Base-by-base conservation (phyloP, 139 green algal species). In the Mychonastes homosphaera region DNA sequence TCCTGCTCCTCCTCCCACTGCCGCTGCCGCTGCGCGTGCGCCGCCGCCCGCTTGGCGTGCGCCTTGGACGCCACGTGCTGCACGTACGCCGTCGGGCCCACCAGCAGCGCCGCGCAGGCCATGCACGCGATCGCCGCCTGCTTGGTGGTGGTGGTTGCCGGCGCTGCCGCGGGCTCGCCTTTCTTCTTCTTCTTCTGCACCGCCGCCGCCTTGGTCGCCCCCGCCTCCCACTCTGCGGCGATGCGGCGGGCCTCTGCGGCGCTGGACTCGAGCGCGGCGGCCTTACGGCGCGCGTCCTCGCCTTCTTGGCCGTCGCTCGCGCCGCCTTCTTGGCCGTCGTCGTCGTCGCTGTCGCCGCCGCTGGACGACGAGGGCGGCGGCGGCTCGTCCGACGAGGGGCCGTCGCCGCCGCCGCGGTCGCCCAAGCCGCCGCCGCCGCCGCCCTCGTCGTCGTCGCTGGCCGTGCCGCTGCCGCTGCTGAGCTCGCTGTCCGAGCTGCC, bases 81-180 rank as follows among this genome's bases (percentile, higher is more conserved):
- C 3, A 34, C 18, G 62, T 69, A 69, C 3, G 23, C 27, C 33
- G 56, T 34, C 13, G 62, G 53, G 34, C 62, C 56, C 12, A 69
- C 41, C 39, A 69, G 40, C 43, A 69, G 62, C 2, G 53, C 43
- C 2, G 16, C 7, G 33, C 62, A 69, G 0, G 62, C 33, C 28
- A 55, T 34, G 43, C 62, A 69, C 16, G 53, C 33, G 34, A 69
- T 26, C 10, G 53, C 43, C 13, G 51, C 61, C 61, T 68, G 61
- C 40, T 43, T 8, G 39, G 1, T 2, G 24, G 28, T 30, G n/a
- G 35, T 23, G 35, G 24, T 4, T 30, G 30, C 29, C 34, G 35
- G n/a, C n/a, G n/a, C n/a, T n/a, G n/a, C n/a, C n/a, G n/a, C n/a
- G n/a, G n/a, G n/a, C n/a, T n/a, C n/a, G n/a, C n/a, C n/a, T n/a